Evolutionary conservation across 1,284 basidiomycete genomes (phyloP).

Genomic region (Ceratobasidium sp.): DNA sequence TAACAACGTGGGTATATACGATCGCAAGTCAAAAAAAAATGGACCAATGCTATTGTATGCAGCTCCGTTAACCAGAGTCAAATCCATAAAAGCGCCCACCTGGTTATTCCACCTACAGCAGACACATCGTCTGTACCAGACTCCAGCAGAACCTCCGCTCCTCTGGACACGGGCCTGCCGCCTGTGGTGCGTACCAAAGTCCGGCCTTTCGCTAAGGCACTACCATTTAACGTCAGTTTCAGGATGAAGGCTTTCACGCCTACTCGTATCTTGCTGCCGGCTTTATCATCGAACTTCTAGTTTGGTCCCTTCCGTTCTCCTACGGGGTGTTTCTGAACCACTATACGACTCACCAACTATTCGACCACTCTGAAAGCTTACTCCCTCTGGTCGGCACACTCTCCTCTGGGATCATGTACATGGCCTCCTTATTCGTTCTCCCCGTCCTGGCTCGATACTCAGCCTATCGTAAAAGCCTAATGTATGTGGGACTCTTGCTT

Average conservation of each 20-base stretch:
- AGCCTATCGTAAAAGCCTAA: conserved; percentile 37
- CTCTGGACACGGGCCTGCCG: background rate
- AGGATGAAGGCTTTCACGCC: conserved; percentile 45
- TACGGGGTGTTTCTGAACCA: conserved; percentile 47
- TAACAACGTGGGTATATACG: background rate
- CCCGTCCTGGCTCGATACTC: conserved; percentile 43
- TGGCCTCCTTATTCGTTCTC: conserved; percentile 44
- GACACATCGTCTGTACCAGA: background rate
- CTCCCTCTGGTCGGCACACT: conserved; percentile 47
- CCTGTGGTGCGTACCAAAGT: conserved; percentile 10
- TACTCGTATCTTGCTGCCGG: conserved; percentile 45
- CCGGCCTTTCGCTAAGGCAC: background rate
- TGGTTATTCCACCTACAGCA: background rate
- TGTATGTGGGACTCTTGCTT: conserved; percentile 40
- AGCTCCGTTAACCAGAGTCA: background rate
- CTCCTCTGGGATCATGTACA: conserved; percentile 46
- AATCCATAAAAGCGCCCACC: background rate
- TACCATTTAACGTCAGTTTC: background rate
- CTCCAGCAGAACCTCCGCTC: background rate
- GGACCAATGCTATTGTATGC: background rate
- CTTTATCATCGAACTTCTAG: conserved; percentile 45
- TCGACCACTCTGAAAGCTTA: conserved; percentile 29
- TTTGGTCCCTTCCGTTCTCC: conserved; percentile 45
- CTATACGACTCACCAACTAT: conserved; percentile 42
- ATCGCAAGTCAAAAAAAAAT: background rate